phyloP scores from a whole-genome alignment of 352 stramenopile genomes.

The Pelagophyceae sp. region DNA sequence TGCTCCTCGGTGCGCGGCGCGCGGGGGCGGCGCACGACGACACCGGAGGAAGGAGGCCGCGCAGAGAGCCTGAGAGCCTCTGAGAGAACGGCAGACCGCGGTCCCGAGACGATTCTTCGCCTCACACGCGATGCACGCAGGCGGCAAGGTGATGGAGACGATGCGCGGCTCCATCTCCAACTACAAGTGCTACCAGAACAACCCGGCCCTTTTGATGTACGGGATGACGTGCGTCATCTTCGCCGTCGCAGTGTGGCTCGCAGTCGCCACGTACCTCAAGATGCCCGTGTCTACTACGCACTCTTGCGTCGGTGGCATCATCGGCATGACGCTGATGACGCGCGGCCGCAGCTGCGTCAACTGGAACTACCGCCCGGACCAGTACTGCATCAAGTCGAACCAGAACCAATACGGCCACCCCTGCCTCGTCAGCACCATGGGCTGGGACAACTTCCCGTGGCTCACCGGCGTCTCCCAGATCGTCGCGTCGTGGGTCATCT shows the following conservation, averaged over 20 bases:
- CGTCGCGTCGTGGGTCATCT: constrained; percentile 58
- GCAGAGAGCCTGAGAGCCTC: too few species aligned
- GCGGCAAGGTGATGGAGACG: constrained; percentile 58
- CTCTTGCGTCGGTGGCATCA: too few species aligned
- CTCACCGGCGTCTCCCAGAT: constrained; percentile 46
- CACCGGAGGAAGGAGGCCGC: too few species aligned
- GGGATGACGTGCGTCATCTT: constrained; percentile 49
- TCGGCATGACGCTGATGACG: too few species aligned
- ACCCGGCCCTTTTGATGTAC: constrained; percentile 37
- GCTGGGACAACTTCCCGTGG: too few species aligned
- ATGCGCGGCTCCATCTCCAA: constrained; percentile 59
- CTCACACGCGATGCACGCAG: too few species aligned
- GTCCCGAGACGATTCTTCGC: too few species aligned
- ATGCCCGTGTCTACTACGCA: too few species aligned
- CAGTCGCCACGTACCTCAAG: too few species aligned
- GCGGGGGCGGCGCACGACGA: too few species aligned
- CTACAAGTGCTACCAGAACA: too few species aligned
- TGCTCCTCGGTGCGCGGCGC: constrained; percentile 62
- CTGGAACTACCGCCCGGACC: constrained; percentile 33
- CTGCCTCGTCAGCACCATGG: constrained; percentile 26
- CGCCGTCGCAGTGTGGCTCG: constrained; percentile 45
- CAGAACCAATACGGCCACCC: constrained; percentile 23
- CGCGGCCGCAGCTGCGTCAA: constrained; percentile 42
- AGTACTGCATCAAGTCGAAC: constrained; percentile 21
- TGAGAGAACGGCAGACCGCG: too few species aligned